Evolutionary conservation across 768 basidiomycete species (phyloP).

Genomic region (Tricholoma hemisulphureum): DNA sequence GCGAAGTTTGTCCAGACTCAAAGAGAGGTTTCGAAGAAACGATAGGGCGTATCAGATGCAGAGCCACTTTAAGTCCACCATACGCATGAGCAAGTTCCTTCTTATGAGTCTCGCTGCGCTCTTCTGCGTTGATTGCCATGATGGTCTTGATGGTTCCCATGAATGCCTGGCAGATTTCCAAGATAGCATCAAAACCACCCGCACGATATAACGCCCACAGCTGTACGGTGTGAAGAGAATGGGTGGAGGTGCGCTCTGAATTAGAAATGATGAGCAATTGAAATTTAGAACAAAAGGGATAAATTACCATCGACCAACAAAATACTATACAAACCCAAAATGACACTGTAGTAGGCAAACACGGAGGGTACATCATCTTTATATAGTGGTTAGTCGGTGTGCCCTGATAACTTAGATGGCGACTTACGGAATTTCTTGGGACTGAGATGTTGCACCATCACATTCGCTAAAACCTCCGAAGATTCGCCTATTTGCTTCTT

Average conservation of each 20-base stretch:
- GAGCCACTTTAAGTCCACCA: slow-evolving; percentile 75
- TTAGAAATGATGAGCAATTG: slow-evolving; percentile 6
- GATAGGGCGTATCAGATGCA: slow-evolving; percentile 74
- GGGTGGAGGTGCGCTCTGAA: slow-evolving; percentile 72
- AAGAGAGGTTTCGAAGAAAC: slow-evolving; percentile 78
- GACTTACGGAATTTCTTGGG: slow-evolving; percentile 51
- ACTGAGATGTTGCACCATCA: slow-evolving; percentile 71
- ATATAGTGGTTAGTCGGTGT: neutral
- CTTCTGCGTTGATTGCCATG: slow-evolving; percentile 47
- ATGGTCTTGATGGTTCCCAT: slow-evolving; percentile 56
- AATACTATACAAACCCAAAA: slow-evolving; percentile 44
- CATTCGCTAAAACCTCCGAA: slow-evolving; percentile 64
- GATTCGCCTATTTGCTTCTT: slow-evolving; percentile 75
- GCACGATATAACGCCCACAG: slow-evolving; percentile 69
- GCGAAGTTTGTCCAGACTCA: slow-evolving; percentile 79
- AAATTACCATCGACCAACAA: slow-evolving; percentile 49
- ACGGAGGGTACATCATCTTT: slow-evolving; percentile 32
- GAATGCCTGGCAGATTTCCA: slow-evolving; percentile 55
- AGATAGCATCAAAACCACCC: slow-evolving; percentile 70
- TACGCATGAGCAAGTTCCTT: slow-evolving; percentile 76
- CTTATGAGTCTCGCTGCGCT: slow-evolving; percentile 54
- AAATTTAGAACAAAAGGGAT: slow-evolving; percentile 2
- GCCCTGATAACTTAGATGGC: slow-evolving; percentile 2
- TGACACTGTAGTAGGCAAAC: slow-evolving; percentile 47
- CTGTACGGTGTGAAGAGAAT: slow-evolving; percentile 79